phyloP scores from a whole-genome alignment of 148 eudicot genomes.

The Chenopodium berlandieri region DNA sequence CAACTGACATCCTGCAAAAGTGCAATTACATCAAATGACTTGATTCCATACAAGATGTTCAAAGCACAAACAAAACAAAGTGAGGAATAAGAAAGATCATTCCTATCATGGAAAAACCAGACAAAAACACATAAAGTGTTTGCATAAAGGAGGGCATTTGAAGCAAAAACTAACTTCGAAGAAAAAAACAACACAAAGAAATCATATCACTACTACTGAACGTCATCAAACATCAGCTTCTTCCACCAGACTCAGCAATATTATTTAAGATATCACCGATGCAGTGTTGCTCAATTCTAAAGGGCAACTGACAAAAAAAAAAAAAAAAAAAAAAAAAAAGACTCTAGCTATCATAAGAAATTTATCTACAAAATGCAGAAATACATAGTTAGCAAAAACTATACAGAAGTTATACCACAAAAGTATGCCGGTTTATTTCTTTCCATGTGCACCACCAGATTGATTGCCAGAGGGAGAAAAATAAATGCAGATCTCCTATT shows the following conservation, averaged over 20 bases:
- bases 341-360: neutral
- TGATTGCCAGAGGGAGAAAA: neutral
- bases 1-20: constrained; percentile 75
- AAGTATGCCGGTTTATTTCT: neutral
- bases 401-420: neutral
- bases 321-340: too few species aligned
- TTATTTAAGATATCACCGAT: neutral
- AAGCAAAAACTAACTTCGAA: neutral
- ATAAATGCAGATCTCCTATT: neutral
- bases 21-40: constrained; percentile 35
- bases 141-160: neutral
- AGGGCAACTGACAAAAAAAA: neutral
- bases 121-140: neutral
- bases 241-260: neutral
- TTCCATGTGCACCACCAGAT: neutral
- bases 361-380: neutral
- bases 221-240: neutral
- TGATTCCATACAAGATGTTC: neutral
- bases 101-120: neutral
- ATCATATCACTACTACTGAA: neutral
- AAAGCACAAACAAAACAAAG: neutral
- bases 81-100: too few species aligned
- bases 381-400: too few species aligned
- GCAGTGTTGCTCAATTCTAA: neutral
- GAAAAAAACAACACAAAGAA: neutral